These are phyloP conservation scores for Laburnicola sp. DNA, from an alignment of 2,329 filamentous ascomycete genomes.

Conservation along the genomic window DNA sequence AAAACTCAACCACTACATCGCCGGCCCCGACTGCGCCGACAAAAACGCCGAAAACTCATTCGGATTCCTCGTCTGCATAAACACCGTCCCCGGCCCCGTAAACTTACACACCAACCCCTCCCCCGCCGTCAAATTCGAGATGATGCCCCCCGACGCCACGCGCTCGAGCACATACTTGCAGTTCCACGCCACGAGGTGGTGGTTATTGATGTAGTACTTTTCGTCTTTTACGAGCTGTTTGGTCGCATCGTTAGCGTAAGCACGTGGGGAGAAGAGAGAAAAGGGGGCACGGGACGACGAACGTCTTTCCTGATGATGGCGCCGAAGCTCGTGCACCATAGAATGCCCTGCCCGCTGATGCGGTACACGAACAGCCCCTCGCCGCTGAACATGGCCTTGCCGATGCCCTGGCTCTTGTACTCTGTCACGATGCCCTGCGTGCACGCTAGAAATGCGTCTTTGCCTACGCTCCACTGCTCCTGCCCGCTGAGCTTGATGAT, in stretches of 20 bases:
- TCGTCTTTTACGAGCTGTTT: constrained; percentile 64
- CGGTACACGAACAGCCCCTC: constrained; percentile 92
- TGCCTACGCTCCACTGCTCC: constrained; percentile 81
- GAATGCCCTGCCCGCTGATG: constrained; percentile 74
- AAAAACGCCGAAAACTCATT: constrained; percentile 62
- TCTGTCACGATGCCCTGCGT: constrained; percentile 89
- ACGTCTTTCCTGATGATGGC: constrained; percentile 95
- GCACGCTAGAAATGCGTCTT: constrained; percentile 81
- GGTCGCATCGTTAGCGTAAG: constrained; percentile 1
- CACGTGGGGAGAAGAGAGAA: not conserved
- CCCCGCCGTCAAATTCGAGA: constrained; percentile 79
- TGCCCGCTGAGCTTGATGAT: constrained; percentile 72
- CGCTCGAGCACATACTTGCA: constrained; percentile 91
- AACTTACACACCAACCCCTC: constrained; percentile 97
- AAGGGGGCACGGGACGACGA: constrained; percentile 46
- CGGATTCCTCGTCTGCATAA: constrained; percentile 88
- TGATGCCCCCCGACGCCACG: constrained; percentile 84
- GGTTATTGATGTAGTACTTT: constrained; percentile 90
- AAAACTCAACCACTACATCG: too few relatives aligned
- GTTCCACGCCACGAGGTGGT: constrained; percentile 95
- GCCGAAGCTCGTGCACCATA: constrained; percentile 92
- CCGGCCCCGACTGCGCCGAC: constrained; percentile 20
- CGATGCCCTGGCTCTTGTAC: constrained; percentile 80
- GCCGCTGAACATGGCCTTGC: constrained; percentile 91
- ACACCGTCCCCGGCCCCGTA: constrained; percentile 82